Percentiles rank a stretch among this genome's conserved stretches.
phyloP scores from a whole-genome alignment of 2,329 filamentous ascomycete genomes.

The Aaosphaeria arxii region DNA sequence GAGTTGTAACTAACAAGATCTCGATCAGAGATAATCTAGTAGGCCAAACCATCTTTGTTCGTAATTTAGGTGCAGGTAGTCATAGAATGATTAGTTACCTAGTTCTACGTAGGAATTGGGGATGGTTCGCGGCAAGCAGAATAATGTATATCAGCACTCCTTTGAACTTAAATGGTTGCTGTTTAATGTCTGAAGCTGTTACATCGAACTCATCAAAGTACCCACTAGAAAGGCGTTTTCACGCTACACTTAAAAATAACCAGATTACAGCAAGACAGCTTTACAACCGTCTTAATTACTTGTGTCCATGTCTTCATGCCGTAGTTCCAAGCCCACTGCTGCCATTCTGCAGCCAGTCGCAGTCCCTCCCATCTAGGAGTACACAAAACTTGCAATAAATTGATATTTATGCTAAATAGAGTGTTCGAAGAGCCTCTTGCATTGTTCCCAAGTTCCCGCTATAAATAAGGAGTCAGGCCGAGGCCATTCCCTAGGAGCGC shows the following conservation, averaged over 20 bases:
- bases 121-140: constrained; percentile 47
- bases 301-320: constrained; percentile 42
- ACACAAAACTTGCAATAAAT: constrained; percentile 51
- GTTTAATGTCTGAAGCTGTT: constrained; percentile 55
- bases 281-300: too few species aligned
- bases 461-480: constrained; percentile 53
- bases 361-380: constrained; percentile 52
- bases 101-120: constrained; percentile 20
- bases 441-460: constrained; percentile 39
- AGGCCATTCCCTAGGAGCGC: constrained; percentile 54
- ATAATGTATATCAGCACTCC: constrained; percentile 52
- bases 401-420: constrained; percentile 46
- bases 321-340: constrained; percentile 49
- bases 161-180: constrained; percentile 52
- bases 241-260: constrained; percentile 56
- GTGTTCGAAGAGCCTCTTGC: constrained; percentile 46
- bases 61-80: constrained; percentile 49
- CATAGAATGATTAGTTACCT: constrained; percentile 41
- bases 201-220: neutral
- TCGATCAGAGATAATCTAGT: constrained; percentile 47
- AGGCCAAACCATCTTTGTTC: constrained; percentile 43
- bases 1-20: constrained; percentile 48
- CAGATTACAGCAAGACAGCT: constrained; percentile 3
- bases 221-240: neutral
- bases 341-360: constrained; percentile 52